Conservation (phyloP, 306 rosid genomes). For the Vigna reflexopilosa region DNA sequence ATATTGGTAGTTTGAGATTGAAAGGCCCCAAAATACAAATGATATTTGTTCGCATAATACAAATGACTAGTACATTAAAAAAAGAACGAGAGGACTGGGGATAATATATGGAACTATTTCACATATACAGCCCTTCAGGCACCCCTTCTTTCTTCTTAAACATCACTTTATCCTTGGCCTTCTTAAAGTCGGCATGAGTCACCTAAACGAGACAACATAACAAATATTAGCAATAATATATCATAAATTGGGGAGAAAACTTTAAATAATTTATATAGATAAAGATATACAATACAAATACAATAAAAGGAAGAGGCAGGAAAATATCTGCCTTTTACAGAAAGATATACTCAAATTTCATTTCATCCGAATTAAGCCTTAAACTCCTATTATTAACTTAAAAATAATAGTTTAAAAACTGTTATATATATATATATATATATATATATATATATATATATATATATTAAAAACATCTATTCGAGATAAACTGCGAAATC, state of each 20-base stretch:
- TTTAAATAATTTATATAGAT: background rate
- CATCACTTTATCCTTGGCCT: conserved; percentile 99
- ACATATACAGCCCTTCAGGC: conserved; percentile 98
- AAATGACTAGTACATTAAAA: conserved; percentile 18
- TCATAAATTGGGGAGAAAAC: conserved; percentile 4
- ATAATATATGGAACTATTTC: conserved; percentile 42
- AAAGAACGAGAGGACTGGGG: background rate
- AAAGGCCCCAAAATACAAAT: conserved; percentile 7
- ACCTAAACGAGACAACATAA: conserved; percentile 59
- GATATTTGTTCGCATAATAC: conserved; percentile 31
- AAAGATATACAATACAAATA: background rate
- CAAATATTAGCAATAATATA: background rate
- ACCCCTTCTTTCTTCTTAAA: conserved; percentile 99
- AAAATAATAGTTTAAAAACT: too few species aligned
- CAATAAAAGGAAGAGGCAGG: background rate
- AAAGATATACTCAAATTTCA: too few species aligned
- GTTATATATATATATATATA: too few species aligned
- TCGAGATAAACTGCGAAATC: too few species aligned
- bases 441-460: too few species aligned
- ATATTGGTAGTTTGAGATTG: conserved; percentile 28
- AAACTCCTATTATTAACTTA: too few species aligned
- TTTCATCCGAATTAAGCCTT: too few species aligned
- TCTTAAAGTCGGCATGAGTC: conserved; percentile 86
- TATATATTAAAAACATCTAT: too few species aligned
- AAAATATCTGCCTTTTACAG: too few species aligned